Percentiles rank a stretch among this genome's conserved stretches.
Conservation (phyloP, 1,284 basidiomycete species). For the Ceratobasidium sp. region DNA sequence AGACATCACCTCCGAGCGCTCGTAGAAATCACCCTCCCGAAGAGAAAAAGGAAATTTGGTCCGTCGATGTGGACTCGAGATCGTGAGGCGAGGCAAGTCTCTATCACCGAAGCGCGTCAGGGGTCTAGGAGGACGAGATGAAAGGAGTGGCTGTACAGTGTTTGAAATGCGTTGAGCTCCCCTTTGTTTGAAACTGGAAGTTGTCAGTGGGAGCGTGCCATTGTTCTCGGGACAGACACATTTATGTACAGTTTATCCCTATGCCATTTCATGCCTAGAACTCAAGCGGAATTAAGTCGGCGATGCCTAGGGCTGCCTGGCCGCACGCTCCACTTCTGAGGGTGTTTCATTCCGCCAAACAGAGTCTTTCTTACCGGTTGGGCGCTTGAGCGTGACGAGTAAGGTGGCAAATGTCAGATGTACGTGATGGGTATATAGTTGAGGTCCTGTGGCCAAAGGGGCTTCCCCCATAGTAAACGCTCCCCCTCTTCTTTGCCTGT, state of each 20-base stretch:
- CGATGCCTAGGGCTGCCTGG: neutral
- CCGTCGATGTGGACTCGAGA: no score
- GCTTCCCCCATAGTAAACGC: neutral
- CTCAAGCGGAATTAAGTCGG: neutral
- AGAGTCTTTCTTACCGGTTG: slow-evolving; percentile 1
- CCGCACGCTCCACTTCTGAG: neutral
- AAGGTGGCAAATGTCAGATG: neutral
- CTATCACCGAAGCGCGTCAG: no score
- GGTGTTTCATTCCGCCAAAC: slow-evolving; percentile 27
- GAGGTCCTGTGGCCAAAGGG: neutral
- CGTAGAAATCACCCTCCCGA: no score
- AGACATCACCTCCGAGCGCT: no score
- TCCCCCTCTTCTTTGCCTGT: neutral
- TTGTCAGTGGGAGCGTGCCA: slow-evolving; percentile 7
- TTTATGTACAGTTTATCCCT: neutral
- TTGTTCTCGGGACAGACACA: slow-evolving; percentile 23
- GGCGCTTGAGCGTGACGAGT: neutral
- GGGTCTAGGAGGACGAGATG: slow-evolving; percentile 23
- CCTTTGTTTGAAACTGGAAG: slow-evolving; percentile 26
- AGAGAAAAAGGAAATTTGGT: no score
- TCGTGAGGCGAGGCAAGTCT: no score
- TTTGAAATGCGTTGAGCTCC: neutral
- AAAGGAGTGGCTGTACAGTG: slow-evolving; percentile 26
- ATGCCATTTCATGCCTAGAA: slow-evolving; percentile 11
- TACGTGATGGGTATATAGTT: slow-evolving; percentile 17